Percentiles rank a stretch among this genome's conserved stretches.
Evolutionary conservation across 805 yeast species (phyloP).

Genomic region (Candida oleophila): DNA sequence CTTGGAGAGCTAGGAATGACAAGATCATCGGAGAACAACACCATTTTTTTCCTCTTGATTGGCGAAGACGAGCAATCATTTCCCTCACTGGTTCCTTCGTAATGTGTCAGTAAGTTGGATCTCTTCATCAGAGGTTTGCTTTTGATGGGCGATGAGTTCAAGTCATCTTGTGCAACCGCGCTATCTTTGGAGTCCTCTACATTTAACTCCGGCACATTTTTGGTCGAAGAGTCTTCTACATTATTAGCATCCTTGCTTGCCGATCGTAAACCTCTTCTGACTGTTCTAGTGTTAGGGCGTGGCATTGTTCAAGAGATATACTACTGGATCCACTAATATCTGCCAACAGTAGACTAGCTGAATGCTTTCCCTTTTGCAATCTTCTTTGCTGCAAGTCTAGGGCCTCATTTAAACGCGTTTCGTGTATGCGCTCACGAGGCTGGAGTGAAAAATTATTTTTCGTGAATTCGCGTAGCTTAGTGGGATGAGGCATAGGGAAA

Average conservation of each 20-base stretch:
- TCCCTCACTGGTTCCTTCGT: neutral
- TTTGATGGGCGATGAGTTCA: slow-evolving; percentile 24
- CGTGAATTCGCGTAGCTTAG: neutral
- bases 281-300: neutral
- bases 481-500: neutral
- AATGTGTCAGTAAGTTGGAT: neutral
- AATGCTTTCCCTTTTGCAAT: too few relatives aligned
- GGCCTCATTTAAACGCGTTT: neutral
- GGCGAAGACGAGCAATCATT: slow-evolving; percentile 21
- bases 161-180: slow-evolving; percentile 6
- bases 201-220: neutral
- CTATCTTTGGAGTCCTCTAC: neutral
- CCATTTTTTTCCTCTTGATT: slow-evolving; percentile 25
- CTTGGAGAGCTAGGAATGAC: slow-evolving; percentile 30
- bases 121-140: neutral
- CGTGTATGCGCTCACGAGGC: too few relatives aligned
- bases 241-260: neutral
- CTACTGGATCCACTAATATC: neutral
- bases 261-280: neutral
- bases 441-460: too few relatives aligned
- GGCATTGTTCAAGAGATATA: neutral
- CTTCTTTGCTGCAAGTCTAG: too few relatives aligned
- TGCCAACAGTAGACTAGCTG: too few relatives aligned
- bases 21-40: slow-evolving; percentile 41
- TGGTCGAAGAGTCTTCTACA: neutral